Evolutionary conservation across 1,284 basidiomycete genomes (phyloP).

Genomic region (Cronartium quercuum): DNA sequence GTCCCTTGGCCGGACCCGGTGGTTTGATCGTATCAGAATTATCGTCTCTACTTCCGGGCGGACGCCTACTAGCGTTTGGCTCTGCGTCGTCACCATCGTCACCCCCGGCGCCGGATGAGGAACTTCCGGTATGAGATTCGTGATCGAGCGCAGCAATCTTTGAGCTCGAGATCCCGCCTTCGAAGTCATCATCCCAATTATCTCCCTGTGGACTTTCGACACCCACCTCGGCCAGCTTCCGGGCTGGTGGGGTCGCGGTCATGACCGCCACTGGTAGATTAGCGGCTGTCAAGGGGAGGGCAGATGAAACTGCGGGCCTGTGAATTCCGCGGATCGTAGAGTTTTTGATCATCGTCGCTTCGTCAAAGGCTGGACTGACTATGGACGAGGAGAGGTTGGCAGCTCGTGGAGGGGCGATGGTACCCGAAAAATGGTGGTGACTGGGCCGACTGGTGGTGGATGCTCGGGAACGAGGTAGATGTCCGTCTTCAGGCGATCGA

Average conservation of each 20-base stretch:
- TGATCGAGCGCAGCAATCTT: constrained; percentile 58
- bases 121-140: constrained; percentile 11
- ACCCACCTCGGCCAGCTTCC: constrained; percentile 55
- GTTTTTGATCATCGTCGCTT: constrained; percentile 28
- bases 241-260: constrained; percentile 42
- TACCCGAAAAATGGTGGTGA: not conserved
- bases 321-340: constrained; percentile 34
- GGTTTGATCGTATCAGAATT: constrained; percentile 44
- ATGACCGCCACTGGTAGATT: constrained; percentile 40
- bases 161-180: constrained; percentile 78
- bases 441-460: constrained; percentile 2
- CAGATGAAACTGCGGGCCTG: constrained; percentile 39
- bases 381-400: not conserved
- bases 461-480: not conserved
- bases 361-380: constrained; percentile 11
- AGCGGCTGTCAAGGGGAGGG: constrained; percentile 41
- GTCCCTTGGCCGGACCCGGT: not conserved
- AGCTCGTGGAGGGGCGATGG: constrained; percentile 13
- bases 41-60: constrained; percentile 27
- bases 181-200: constrained; percentile 98
- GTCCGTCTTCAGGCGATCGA: not conserved
- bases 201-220: constrained; percentile 60
- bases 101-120: constrained; percentile 51
- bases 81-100: constrained; percentile 42
- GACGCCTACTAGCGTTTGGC: not conserved